A percentile compares a stretch with the other conserved stretches of the same genome.
Conservation (phyloP, 345 rosid species). For the Gossypium ekmanianum region DNA sequence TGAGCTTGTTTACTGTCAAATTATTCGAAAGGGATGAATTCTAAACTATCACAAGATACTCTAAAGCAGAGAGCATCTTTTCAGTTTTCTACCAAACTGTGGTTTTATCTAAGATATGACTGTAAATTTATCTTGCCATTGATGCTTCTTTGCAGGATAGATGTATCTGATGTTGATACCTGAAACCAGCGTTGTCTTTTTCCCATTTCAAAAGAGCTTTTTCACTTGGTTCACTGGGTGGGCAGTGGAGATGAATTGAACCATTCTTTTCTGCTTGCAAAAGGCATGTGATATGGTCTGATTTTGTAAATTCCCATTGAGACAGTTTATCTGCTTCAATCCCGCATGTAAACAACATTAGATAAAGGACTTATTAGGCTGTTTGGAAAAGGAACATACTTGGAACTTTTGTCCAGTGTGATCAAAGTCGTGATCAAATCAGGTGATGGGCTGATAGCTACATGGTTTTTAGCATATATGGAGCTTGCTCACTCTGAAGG, state of each 20-base stretch:
- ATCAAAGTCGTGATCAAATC: background rate
- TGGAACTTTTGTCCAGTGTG: background rate
- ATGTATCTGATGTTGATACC: background rate
- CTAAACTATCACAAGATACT: background rate
- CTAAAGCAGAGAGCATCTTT: background rate
- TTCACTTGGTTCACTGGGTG: background rate
- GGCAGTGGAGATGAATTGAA: background rate
- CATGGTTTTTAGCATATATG: background rate
- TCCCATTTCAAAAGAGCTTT: background rate
- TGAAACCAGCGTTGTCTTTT: background rate
- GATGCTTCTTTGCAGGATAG: slow-evolving; percentile 7
- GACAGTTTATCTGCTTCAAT: background rate
- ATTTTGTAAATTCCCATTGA: background rate
- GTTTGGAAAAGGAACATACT: background rate
- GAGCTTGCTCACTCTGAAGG: background rate
- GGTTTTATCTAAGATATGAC: background rate
- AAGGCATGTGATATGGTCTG: background rate
- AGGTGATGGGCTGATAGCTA: background rate
- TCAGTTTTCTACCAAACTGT: background rate
- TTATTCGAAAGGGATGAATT: background rate
- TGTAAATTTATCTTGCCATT: background rate
- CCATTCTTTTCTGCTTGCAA: background rate
- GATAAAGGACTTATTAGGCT: background rate
- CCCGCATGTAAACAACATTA: slow-evolving; percentile 6
- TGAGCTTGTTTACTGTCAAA: background rate